Percentiles rank a stretch among this genome's conserved stretches.
These are phyloP conservation scores for Quercus glauca DNA, from an alignment of 306 rosid genomes.

Conservation along the genomic window DNA sequence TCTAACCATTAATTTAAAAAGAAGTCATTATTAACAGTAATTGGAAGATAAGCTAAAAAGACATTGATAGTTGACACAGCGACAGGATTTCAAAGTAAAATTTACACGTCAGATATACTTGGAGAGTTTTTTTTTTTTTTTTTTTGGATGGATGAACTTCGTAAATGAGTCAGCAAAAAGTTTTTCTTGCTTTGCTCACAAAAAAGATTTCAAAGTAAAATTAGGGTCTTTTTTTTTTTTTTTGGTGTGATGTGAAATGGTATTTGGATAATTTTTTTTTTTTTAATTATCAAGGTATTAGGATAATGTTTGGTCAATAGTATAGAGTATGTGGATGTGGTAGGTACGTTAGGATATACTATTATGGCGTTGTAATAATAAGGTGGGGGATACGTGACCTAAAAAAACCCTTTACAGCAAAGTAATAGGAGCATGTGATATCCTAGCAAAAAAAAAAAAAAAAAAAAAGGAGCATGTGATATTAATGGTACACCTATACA, in stretches of 20 bases:
- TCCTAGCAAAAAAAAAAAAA: too few species aligned
- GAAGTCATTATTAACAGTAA: neutral
- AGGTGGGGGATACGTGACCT: constrained; percentile 38
- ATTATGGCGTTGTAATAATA: neutral
- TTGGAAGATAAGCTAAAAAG: constrained; percentile 13
- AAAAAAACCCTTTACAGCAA: constrained; percentile 19
- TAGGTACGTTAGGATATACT: constrained; percentile 23
- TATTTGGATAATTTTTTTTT: too few species aligned
- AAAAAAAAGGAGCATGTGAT: neutral
- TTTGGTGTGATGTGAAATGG: neutral
- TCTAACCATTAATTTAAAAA: too few species aligned
- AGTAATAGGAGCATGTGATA: constrained; percentile 9
- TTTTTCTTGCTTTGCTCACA: neutral
- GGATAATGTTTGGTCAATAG: constrained; percentile 33
- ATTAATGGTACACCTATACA: neutral
- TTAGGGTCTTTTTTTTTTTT: too few species aligned
- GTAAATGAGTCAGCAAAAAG: constrained; percentile 22
- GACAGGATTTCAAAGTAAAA: neutral
- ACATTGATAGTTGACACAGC: constrained; percentile 2
- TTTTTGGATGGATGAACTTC: neutral
- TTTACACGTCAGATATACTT: constrained; percentile 33
- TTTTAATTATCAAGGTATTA: neutral
- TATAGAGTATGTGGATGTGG: neutral
- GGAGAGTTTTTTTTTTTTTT: too few species aligned
- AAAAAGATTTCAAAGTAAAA: neutral